Conservation (phyloP, 345 rosid species). For the Eucalyptus sp. region DNA sequence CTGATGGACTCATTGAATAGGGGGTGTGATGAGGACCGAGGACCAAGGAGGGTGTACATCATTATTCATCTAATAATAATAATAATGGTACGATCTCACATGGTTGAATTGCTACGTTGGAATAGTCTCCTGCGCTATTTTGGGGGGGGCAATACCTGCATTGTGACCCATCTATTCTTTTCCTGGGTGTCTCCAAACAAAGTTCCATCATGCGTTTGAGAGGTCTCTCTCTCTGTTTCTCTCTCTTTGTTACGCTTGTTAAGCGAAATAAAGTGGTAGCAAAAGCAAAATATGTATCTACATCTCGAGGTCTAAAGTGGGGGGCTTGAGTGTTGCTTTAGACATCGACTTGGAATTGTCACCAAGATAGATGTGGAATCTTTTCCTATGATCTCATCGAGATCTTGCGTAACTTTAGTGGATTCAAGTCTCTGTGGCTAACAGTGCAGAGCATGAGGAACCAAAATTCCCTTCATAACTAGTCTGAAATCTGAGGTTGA, state of each 20-base stretch:
- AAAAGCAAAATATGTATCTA: neutral
- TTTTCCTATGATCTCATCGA: neutral
- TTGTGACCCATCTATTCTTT: neutral
- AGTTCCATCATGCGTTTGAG: neutral
- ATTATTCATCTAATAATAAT: neutral
- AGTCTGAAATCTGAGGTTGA: neutral
- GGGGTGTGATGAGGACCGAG: neutral
- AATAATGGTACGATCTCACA: neutral
- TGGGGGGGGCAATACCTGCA: neutral
- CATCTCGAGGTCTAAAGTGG: neutral
- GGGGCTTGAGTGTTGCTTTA: neutral
- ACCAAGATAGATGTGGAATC: neutral
- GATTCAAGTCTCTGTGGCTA: neutral
- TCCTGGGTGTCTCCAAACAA: neutral
- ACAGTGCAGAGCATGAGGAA: neutral
- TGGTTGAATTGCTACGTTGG: neutral
- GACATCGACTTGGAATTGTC: neutral
- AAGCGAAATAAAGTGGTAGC: neutral
- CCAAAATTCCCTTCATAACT: neutral
- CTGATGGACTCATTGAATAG: neutral
- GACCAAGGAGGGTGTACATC: neutral
- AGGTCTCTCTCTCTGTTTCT: neutral
- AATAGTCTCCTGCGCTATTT: neutral
- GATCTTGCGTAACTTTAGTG: neutral
- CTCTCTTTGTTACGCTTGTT: neutral